Percentiles rank a stretch among this genome's conserved stretches.
Evolutionary conservation across 2,329 filamentous ascomycete genomes (phyloP).

Genomic region (Lasiodiplodia citricola): DNA sequence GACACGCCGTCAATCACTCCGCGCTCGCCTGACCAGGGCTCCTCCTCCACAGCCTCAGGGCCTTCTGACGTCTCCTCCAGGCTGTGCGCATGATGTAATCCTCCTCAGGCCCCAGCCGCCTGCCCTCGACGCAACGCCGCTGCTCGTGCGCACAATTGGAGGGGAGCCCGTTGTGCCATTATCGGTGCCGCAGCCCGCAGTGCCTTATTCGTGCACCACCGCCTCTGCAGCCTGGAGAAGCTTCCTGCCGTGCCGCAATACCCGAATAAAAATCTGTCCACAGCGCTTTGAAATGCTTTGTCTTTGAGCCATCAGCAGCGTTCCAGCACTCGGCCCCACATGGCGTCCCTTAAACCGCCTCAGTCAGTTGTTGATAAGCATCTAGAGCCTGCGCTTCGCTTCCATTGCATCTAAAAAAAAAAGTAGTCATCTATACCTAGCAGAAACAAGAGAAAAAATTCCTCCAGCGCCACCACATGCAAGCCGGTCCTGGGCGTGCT

Average conservation of each 20-base stretch:
- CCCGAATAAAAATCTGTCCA: not conserved
- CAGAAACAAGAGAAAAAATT: not conserved
- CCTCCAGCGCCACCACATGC: slow-evolving; percentile 8
- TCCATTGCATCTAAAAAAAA: slow-evolving; percentile 5
- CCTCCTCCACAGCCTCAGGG: not conserved
- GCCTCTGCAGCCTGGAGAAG: slow-evolving; percentile 2
- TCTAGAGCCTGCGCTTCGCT: slow-evolving; percentile 7
- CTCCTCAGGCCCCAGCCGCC: not conserved
- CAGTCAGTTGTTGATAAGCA: not conserved
- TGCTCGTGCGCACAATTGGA: not conserved
- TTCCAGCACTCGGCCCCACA: not conserved
- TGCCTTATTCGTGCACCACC: not conserved
- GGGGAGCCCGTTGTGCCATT: slow-evolving; percentile 5
- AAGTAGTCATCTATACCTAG: not conserved
- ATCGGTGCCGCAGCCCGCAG: slow-evolving; percentile 15
- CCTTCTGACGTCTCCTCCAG: slow-evolving; percentile 11
- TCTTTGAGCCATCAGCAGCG: not conserved
- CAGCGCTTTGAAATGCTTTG: slow-evolving; percentile 1
- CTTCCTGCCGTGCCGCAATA: slow-evolving; percentile 10
- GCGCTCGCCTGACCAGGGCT: not conserved
- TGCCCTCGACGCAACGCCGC: not conserved
- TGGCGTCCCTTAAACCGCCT: not conserved
- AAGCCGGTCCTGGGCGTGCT: not conserved
- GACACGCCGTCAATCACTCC: slow-evolving; percentile 9
- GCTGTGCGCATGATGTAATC: slow-evolving; percentile 25